A percentile compares a stretch with the other conserved stretches of the same genome.
phyloP scores from a whole-genome alignment of 2,329 filamentous ascomycete genomes.

The Pseudogymnoascus verrucosus region DNA sequence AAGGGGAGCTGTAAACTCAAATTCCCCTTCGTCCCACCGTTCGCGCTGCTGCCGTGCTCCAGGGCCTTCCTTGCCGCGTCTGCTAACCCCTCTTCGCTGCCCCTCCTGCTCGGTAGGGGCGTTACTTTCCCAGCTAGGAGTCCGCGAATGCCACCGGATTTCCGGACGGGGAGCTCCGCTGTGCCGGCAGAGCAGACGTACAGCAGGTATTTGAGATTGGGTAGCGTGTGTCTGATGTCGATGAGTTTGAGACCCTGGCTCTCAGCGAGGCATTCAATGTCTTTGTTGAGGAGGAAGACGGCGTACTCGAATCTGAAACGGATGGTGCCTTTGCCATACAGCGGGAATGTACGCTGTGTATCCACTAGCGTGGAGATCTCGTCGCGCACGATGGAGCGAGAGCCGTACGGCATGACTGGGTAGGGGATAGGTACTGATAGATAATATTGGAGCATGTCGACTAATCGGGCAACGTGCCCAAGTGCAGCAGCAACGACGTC shows the following conservation, averaged over 20 bases:
- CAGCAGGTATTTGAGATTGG: slow-evolving; percentile 87
- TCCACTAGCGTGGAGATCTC: slow-evolving; percentile 51
- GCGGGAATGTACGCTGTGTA: slow-evolving; percentile 62
- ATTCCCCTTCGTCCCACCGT: slow-evolving; percentile 10
- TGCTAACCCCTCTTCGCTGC: slow-evolving; percentile 22
- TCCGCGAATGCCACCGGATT: slow-evolving; percentile 52
- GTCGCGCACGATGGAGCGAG: slow-evolving; percentile 67
- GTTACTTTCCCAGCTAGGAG: slow-evolving; percentile 39
- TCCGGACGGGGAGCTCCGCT: slow-evolving; percentile 53
- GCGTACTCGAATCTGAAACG: slow-evolving; percentile 93
- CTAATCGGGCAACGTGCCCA: slow-evolving; percentile 69
- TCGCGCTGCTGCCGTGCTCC: slow-evolving; percentile 20
- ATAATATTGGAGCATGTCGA: slow-evolving; percentile 73
- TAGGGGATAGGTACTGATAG: slow-evolving; percentile 74
- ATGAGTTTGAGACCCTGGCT: slow-evolving; percentile 69
- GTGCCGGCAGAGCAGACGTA: slow-evolving; percentile 80
- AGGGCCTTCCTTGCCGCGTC: slow-evolving; percentile 22
- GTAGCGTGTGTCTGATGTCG: slow-evolving; percentile 84
- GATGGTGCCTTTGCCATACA: slow-evolving; percentile 64
- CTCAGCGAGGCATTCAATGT: slow-evolving; percentile 66
- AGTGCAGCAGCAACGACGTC: slow-evolving; percentile 73
- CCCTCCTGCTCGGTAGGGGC: slow-evolving; percentile 20
- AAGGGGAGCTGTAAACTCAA: slow-evolving; percentile 14
- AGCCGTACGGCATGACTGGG: slow-evolving; percentile 63
- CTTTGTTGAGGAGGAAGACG: slow-evolving; percentile 93